Conservation (phyloP, 345 rosid species). For the Pistacia atlantica region DNA sequence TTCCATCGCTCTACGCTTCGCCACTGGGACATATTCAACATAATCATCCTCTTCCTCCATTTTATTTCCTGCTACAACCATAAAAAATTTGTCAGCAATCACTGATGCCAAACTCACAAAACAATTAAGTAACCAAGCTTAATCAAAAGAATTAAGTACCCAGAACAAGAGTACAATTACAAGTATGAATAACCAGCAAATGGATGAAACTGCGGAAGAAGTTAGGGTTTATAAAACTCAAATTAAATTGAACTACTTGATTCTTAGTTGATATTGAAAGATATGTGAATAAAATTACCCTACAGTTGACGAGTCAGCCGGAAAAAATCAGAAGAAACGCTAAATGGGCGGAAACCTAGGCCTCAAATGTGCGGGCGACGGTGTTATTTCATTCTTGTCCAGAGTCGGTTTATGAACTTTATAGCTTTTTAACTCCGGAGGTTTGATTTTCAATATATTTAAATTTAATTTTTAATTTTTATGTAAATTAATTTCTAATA, state of each 20-base stretch:
- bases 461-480: too few species aligned
- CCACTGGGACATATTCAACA: conserved; percentile 81
- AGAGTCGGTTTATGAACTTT: too few species aligned
- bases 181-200: too few species aligned
- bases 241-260: too few species aligned
- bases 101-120: background rate
- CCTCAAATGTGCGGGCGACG: too few species aligned
- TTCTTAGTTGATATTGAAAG: background rate
- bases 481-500: too few species aligned
- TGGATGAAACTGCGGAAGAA: background rate
- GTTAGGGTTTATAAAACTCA: background rate
- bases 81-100: background rate
- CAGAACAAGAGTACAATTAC: background rate
- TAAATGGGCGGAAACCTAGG: background rate
- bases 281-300: background rate
- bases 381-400: too few species aligned
- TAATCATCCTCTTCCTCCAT: conserved; percentile 79
- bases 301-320: background rate
- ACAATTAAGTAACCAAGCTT: background rate
- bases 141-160: background rate
- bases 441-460: too few species aligned
- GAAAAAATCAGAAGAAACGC: background rate
- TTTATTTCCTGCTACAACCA: conserved; percentile 9
- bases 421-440: too few species aligned
- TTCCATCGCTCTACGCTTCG: conserved; percentile 77